phyloP scores from a whole-genome alignment of 192 early-diverging fungal genomes.

The Polychytrium aggregatum region DNA sequence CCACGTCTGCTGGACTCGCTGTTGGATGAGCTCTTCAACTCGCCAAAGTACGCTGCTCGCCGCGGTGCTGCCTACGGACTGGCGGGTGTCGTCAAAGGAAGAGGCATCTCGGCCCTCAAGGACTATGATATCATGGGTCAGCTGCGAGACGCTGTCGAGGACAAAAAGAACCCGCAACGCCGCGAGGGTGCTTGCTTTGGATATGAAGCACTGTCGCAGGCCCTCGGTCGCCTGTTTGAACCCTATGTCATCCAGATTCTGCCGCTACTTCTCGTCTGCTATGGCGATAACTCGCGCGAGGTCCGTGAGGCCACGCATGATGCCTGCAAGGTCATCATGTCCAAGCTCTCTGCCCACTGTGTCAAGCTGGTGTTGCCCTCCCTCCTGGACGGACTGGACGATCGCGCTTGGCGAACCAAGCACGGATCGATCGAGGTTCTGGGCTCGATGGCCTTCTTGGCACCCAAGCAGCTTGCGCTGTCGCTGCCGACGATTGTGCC shows the following conservation, averaged over 20 bases:
- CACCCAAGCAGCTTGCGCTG: slow-evolving; percentile 86
- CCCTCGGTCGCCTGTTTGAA: slow-evolving; percentile 87
- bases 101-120: slow-evolving; percentile 79
- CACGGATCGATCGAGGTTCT: slow-evolving; percentile 90
- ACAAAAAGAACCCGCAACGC: slow-evolving; percentile 58
- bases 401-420: slow-evolving; percentile 94
- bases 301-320: slow-evolving; percentile 89
- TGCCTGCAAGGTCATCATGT: slow-evolving; percentile 86
- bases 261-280: slow-evolving; percentile 76
- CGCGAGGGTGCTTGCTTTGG: slow-evolving; percentile 92
- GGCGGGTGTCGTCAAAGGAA: slow-evolving; percentile 85
- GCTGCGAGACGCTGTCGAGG: slow-evolving; percentile 71
- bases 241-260: slow-evolving; percentile 93
- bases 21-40: slow-evolving; percentile 56
- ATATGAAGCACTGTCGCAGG: slow-evolving; percentile 75
- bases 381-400: slow-evolving; percentile 74
- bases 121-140: slow-evolving; percentile 67
- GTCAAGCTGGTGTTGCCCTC: slow-evolving; percentile 93
- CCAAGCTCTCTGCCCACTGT: slow-evolving; percentile 85
- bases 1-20: slow-evolving; percentile 48
- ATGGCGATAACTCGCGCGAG: slow-evolving; percentile 68
- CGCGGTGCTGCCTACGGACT: slow-evolving; percentile 93
- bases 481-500: slow-evolving; percentile 88
- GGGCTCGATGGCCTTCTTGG: slow-evolving; percentile 89
- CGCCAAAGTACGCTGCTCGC: slow-evolving; percentile 71